Evolutionary conservation across 2,329 filamentous ascomycete species (phyloP).

Genomic region (Aspergillus jensenii): DNA sequence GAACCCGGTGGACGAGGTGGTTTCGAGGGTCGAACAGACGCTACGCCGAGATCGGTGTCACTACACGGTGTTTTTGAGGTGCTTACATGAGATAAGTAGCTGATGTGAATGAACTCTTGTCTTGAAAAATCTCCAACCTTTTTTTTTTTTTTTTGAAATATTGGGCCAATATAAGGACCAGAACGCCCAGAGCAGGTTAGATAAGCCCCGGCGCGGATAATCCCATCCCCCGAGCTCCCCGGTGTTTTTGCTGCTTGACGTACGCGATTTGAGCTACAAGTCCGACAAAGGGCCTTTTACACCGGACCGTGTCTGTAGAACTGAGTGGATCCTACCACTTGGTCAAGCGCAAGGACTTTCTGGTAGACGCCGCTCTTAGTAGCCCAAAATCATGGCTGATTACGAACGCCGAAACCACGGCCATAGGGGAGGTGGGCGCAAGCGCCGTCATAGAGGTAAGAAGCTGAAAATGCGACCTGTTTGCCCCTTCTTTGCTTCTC

Average conservation of each 20-base stretch:
- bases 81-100: not conserved
- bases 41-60: not conserved
- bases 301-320: not conserved
- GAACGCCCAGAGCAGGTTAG: conserved; percentile 8
- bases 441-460: conserved; percentile 75
- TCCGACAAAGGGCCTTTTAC: conserved; percentile 7
- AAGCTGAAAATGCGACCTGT: not conserved
- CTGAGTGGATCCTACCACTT: not conserved
- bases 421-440: conserved; percentile 57
- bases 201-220: conserved; percentile 24
- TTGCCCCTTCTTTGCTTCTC: not conserved
- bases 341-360: not conserved
- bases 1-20: not conserved
- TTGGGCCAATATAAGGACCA: no score
- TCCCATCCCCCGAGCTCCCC: conserved; percentile 13
- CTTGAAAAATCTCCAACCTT: not conserved
- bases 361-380: not conserved
- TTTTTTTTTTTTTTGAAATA: no score
- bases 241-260: conserved; percentile 18
- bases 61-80: not conserved
- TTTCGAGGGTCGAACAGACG: not conserved
- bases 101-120: not conserved
- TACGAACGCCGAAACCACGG: conserved; percentile 57
- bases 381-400: conserved; percentile 48
- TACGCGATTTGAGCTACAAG: conserved; percentile 11